Base-by-base conservation (phyloP, 768 basidiomycete species). In the Chalciporus pseudorubinellus region DNA sequence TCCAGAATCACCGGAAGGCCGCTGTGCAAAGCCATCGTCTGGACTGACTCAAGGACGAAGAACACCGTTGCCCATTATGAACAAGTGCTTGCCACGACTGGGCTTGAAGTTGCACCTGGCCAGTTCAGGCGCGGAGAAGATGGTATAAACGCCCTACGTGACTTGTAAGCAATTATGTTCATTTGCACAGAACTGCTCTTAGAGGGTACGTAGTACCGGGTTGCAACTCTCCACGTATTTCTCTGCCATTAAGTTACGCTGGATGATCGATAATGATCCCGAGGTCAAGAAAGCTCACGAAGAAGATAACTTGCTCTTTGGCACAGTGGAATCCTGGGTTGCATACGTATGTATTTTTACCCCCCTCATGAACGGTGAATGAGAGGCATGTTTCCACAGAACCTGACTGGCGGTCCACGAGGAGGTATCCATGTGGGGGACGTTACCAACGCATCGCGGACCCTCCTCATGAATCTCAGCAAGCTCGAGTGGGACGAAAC, bases 181-280 rank as follows among this genome's bases (percentile, higher is more conserved):
- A 19, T 33, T 46, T 2, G 16, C 12, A 3, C 10, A 13, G 4
- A 31, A 12, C 29, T 31, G 10, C 10, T 31, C 11, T 31, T 31
- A 31, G 13, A 13, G 29, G 13, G 29, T 31, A 31, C 13, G 11
- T 57, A 95, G 91, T 53, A 95, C 93, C 43, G 95, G 95, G 29
- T 81, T 97, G 34, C 90, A 89, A n/a, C 77, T 98, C 8, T 97
- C 95, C 14, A 98, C 95, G 0, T 99, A 99, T 73, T 99, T 99
- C 73, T 97, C 95, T 20, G 95, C 88, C 16, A 87, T 97, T 68
- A 98, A 98, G 72, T 77, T 97, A 56, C 83, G 89, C 40, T 99
- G 95, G 95, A 92, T 99, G 89, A 83, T 95, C 55, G 89, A 95
- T 67, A 84, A 98, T 65, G 72, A 87, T 63, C 76, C 79, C 4